Percentiles rank a stretch among this genome's conserved stretches.
Evolutionary conservation across 345 rosid species (phyloP).

Genomic region (Gossypium herbaceum): DNA sequence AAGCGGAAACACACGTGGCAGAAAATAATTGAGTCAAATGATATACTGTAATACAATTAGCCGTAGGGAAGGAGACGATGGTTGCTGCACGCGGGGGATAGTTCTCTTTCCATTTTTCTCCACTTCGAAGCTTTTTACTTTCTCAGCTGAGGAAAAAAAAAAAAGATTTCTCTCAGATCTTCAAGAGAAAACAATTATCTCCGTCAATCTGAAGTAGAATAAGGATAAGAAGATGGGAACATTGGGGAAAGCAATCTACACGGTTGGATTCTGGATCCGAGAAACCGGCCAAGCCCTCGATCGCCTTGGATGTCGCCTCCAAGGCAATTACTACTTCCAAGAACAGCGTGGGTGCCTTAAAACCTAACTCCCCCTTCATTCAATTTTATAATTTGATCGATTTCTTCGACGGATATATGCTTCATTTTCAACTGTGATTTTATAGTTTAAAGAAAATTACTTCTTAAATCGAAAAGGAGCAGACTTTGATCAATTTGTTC

Average conservation of each 20-base stretch:
- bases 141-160: neutral
- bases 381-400: neutral
- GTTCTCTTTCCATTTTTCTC: slow-evolving; percentile 7
- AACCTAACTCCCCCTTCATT: neutral
- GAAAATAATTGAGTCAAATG: neutral
- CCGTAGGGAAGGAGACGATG: slow-evolving; percentile 13
- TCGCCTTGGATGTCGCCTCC: slow-evolving; percentile 94
- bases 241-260: slow-evolving; percentile 69
- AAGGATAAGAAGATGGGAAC: slow-evolving; percentile 43
- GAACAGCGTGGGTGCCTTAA: slow-evolving; percentile 46
- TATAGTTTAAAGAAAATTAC: neutral
- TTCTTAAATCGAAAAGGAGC: neutral
- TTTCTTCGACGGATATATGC: neutral
- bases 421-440: neutral
- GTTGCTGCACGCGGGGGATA: neutral
- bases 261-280: slow-evolving; percentile 92
- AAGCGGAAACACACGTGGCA: slow-evolving; percentile 14
- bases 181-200: neutral
- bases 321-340: slow-evolving; percentile 66
- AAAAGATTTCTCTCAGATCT: neutral
- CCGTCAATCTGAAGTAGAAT: slow-evolving; percentile 8
- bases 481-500: neutral
- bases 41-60: slow-evolving; percentile 10
- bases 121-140: neutral
- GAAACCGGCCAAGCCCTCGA: slow-evolving; percentile 95